phyloP scores from a whole-genome alignment of 306 rosid genomes.

The Clitoria ternatea region DNA sequence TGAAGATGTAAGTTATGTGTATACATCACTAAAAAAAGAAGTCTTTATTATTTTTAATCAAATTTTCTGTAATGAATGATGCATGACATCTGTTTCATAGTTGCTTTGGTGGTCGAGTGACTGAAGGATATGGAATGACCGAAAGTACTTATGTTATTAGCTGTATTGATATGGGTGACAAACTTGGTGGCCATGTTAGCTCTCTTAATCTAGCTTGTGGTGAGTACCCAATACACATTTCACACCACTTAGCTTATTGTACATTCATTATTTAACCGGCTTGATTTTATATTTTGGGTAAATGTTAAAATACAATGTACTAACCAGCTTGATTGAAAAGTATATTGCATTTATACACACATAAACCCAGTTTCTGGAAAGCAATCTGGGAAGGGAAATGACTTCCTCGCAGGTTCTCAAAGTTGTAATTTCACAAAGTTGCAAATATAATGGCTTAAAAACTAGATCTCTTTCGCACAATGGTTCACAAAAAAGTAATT shows the following conservation, averaged over 20 bases:
- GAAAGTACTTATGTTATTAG: constrained; percentile 87
- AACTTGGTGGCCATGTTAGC: constrained; percentile 81
- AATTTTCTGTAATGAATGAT: constrained; percentile 10
- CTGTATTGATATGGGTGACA: constrained; percentile 61
- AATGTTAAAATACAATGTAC: background rate
- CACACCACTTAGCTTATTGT: constrained; percentile 15
- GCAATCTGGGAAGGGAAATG: too few species aligned
- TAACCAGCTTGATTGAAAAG: constrained; percentile 24
- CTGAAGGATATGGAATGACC: constrained; percentile 99
- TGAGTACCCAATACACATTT: constrained; percentile 45
- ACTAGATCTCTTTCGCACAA: too few species aligned
- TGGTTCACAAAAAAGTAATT: too few species aligned
- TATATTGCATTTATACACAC: too few species aligned
- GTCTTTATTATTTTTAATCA: background rate
- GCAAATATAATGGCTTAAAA: too few species aligned
- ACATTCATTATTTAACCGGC: background rate
- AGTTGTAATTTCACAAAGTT: too few species aligned
- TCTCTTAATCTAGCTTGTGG: constrained; percentile 92
- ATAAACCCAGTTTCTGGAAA: too few species aligned
- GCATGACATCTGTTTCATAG: constrained; percentile 40
- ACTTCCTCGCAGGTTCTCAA: too few species aligned
- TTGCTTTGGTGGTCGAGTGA: constrained; percentile 79
- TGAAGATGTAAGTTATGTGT: constrained; percentile 70
- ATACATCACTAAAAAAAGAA: constrained; percentile 13
- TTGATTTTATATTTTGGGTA: background rate